Evolutionary conservation across 1,139 yeast species (phyloP).

Genomic region (Hyphopichia fennica): DNA sequence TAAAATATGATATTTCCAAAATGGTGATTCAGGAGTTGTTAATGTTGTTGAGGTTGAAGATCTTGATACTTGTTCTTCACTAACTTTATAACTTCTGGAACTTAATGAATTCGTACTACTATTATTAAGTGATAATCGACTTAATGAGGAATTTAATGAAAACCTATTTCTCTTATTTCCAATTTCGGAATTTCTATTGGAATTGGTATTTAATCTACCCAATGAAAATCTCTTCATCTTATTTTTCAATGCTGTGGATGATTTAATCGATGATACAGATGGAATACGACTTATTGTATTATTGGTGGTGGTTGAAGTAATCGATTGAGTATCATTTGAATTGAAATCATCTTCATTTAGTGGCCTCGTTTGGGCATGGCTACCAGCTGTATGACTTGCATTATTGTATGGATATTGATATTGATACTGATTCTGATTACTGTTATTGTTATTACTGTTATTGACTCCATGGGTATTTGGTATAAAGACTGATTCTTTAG

Average conservation of each 20-base stretch:
- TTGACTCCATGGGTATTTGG: neutral
- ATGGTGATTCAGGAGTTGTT: conserved; percentile 22
- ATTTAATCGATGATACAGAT: neutral
- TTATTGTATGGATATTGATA: neutral
- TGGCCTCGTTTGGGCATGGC: conserved; percentile 3
- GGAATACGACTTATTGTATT: neutral
- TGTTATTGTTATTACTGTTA: no score
- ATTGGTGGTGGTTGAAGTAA: conserved; percentile 2
- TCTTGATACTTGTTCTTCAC: neutral
- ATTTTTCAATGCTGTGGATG: neutral
- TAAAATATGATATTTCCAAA: conserved; percentile 63
- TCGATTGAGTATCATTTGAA: conserved; percentile 11
- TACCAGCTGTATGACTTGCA: neutral
- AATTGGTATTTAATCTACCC: conserved; percentile 7
- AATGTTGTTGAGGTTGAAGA: neutral
- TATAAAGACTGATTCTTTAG: neutral
- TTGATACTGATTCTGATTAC: neutral
- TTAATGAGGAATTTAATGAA: conserved; percentile 6
- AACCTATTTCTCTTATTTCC: conserved; percentile 6
- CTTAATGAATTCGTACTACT: conserved; percentile 3
- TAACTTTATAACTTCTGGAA: neutral
- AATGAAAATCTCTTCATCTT: conserved; percentile 14
- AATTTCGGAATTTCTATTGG: neutral
- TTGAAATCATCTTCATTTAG: conserved; percentile 3
- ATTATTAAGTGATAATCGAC: conserved; percentile 5